These are phyloP conservation scores for Penicillium expansum DNA, from an alignment of 2,329 filamentous ascomycete species.

Conservation along the genomic window DNA sequence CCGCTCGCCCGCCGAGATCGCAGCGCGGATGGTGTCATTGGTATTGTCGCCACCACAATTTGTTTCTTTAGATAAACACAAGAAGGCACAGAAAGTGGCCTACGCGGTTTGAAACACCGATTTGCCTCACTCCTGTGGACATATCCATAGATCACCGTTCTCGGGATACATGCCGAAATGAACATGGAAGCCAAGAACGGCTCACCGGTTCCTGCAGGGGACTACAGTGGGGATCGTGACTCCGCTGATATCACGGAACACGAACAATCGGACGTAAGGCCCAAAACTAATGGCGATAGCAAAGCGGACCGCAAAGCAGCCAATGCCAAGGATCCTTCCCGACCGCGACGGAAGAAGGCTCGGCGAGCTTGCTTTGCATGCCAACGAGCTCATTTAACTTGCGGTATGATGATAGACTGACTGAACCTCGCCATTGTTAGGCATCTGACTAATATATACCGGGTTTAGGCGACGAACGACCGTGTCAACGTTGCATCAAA, in stretches of 20 bases:
- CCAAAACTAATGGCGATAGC: slow-evolving; percentile 48
- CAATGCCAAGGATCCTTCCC: slow-evolving; percentile 80
- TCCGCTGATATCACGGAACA: slow-evolving; percentile 37
- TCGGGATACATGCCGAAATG: slow-evolving; percentile 32
- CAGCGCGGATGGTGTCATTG: slow-evolving; percentile 19
- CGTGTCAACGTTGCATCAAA: slow-evolving; percentile 91
- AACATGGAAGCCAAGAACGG: slow-evolving; percentile 37
- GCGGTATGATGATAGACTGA: slow-evolving; percentile 65
- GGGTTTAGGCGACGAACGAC: slow-evolving; percentile 79
- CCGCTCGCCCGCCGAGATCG: slow-evolving; percentile 15
- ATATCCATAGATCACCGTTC: not conserved
- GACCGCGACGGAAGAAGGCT: slow-evolving; percentile 92
- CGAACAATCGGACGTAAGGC: slow-evolving; percentile 41
- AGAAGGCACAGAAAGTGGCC: slow-evolving; percentile 1
- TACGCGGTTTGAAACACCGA: slow-evolving; percentile 2
- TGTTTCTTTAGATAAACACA: slow-evolving; percentile 13
- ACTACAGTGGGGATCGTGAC: slow-evolving; percentile 40
- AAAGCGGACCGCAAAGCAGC: slow-evolving; percentile 58
- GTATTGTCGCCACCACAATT: slow-evolving; percentile 15
- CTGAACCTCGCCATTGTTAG: slow-evolving; percentile 7
- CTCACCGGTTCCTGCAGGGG: slow-evolving; percentile 36
- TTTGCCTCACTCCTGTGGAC: not conserved
- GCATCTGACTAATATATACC: slow-evolving; percentile 9
- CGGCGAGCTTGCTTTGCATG: slow-evolving; percentile 93
- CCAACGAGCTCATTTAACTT: slow-evolving; percentile 94